Percentiles rank a stretch among this genome's conserved stretches.
Evolutionary conservation across 306 rosid species (phyloP).

Genomic region (Fragaria vesca): DNA sequence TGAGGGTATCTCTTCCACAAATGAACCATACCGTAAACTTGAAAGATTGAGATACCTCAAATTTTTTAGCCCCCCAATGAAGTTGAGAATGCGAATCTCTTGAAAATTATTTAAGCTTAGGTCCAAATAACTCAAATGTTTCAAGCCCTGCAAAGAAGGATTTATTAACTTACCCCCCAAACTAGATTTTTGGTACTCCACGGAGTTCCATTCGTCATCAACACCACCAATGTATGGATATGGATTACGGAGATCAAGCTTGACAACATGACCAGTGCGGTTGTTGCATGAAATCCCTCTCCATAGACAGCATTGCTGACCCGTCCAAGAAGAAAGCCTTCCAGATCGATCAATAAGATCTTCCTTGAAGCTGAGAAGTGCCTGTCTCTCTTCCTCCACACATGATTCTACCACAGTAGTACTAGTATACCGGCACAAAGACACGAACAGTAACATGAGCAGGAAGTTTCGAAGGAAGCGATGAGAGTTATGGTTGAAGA

Average conservation of each 20-base stretch:
- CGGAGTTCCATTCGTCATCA: neutral
- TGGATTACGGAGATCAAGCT: neutral
- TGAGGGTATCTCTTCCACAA: neutral
- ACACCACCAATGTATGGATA: neutral
- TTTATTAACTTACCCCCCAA: neutral
- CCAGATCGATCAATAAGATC: neutral
- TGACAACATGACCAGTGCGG: neutral
- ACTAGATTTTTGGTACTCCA: no score
- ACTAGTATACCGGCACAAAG: neutral
- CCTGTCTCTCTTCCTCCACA: neutral
- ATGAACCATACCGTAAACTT: neutral
- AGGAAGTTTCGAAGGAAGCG: no score
- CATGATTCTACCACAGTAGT: neutral
- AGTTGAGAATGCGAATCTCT: neutral
- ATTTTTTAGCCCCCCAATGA: neutral
- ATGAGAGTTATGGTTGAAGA: no score
- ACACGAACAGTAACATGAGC: no score
- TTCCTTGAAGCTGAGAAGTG: slow-evolving; percentile 5
- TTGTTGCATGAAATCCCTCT: neutral
- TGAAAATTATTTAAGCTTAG: neutral
- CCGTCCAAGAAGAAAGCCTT: slow-evolving; percentile 4
- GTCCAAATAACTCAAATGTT: neutral
- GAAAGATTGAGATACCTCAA: slow-evolving; percentile 20
- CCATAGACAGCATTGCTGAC: neutral
- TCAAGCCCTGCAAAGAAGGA: neutral